These are phyloP conservation scores for Kodamaea suecica DNA, from an alignment of 1,139 yeast species.

Conservation along the genomic window DNA sequence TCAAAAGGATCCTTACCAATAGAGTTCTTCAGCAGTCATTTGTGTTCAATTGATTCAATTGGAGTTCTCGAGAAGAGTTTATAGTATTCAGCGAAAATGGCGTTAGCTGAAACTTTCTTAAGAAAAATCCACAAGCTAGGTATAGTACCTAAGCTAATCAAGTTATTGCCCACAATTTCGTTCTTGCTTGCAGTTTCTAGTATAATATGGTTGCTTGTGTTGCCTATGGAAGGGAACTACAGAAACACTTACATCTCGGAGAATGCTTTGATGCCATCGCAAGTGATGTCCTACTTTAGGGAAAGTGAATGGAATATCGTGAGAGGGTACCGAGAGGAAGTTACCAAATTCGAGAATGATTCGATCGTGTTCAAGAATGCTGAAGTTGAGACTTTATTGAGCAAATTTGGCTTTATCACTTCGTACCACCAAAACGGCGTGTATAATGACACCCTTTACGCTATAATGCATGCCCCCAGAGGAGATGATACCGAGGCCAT, in stretches of 20 bases:
- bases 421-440: constrained; percentile 39
- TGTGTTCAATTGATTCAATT: too few species aligned
- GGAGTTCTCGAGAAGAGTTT: too few species aligned
- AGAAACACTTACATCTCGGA: constrained; percentile 86
- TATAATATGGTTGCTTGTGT: constrained; percentile 59
- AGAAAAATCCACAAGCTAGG: constrained; percentile 56
- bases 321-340: constrained; percentile 75
- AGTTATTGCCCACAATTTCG: constrained; percentile 60
- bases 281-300: constrained; percentile 86
- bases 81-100: constrained; percentile 35
- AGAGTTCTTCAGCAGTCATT: neutral
- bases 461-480: constrained; percentile 85
- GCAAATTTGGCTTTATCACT: constrained; percentile 71
- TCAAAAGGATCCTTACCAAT: too few species aligned
- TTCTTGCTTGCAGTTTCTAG: constrained; percentile 60
- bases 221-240: constrained; percentile 81
- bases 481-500: constrained; percentile 97
- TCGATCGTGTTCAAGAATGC: constrained; percentile 38
- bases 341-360: constrained; percentile 37
- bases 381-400: constrained; percentile 57
- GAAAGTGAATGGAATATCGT: constrained; percentile 94
- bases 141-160: constrained; percentile 54
- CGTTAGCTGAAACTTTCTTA: constrained; percentile 54
- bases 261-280: constrained; percentile 96
- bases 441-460: constrained; percentile 58